Percentiles rank a stretch among this genome's conserved stretches.
Conservation (phyloP, 306 rosid genomes). For the Citrullus colocynthis region DNA sequence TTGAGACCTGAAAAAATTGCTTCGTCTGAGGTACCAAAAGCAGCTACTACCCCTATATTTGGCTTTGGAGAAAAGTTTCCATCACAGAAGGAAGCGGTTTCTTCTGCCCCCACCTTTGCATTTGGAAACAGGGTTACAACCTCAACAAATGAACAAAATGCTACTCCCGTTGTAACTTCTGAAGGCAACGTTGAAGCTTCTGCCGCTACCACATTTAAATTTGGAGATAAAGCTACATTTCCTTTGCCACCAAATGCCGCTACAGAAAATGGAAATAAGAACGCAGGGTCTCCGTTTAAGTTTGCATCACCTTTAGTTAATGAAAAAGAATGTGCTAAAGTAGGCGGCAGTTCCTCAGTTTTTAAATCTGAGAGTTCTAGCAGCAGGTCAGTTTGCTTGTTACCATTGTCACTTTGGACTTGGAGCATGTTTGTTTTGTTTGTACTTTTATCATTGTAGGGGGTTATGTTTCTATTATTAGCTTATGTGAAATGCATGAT, state of each 20-base stretch:
- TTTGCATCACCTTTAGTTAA: conserved; percentile 20
- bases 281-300: conserved; percentile 18
- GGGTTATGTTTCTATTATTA: not conserved
- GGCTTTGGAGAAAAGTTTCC: conserved; percentile 29
- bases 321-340: conserved; percentile 18
- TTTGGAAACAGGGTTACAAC: conserved; percentile 22
- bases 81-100: conserved; percentile 20
- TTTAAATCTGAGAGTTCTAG: conserved; percentile 28
- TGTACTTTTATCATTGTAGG: not conserved
- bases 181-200: conserved; percentile 19
- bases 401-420: not conserved
- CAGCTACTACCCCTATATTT: conserved; percentile 15
- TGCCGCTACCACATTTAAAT: conserved; percentile 1
- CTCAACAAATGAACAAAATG: conserved; percentile 20
- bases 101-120: conserved; percentile 16
- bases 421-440: not conserved
- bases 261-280: conserved; percentile 17
- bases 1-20: conserved; percentile 23
- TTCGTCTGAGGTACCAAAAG: conserved; percentile 21
- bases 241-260: not conserved
- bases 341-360: conserved; percentile 24
- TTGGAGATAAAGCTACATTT: conserved; percentile 7
- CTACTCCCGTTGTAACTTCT: conserved; percentile 11
- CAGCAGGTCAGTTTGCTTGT: conserved; percentile 48
- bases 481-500: not conserved